phyloP scores from a whole-genome alignment of 2,329 filamentous ascomycete species.

The Microcyclospora pomicola region DNA sequence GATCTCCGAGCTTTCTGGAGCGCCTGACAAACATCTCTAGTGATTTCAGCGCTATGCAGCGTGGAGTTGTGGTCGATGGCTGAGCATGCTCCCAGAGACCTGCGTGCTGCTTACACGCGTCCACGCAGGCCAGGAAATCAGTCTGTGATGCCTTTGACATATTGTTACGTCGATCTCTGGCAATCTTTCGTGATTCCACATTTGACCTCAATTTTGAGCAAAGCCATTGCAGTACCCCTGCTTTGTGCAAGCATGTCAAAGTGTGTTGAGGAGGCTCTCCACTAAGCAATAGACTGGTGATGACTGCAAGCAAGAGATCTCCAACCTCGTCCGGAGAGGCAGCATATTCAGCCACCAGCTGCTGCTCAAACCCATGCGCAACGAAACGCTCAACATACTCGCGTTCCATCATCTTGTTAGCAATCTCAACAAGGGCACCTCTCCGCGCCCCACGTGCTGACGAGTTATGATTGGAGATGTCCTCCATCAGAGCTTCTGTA shows the following conservation, averaged over 20 bases:
- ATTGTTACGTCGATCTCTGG: conserved; percentile 52
- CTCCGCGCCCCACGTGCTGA: conserved; percentile 35
- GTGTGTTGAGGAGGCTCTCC: conserved; percentile 48
- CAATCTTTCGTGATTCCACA: conserved; percentile 46
- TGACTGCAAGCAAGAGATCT: conserved; percentile 50
- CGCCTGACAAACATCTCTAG: conserved; percentile 45
- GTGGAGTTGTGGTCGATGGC: conserved; percentile 44
- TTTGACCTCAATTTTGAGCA: conserved; percentile 39
- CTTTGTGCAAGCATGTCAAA: conserved; percentile 36
- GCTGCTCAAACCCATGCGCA: conserved; percentile 57
- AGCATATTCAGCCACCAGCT: conserved; percentile 49
- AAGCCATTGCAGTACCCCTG: conserved; percentile 30
- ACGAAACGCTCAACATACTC: conserved; percentile 56
- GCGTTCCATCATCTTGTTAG: conserved; percentile 41
- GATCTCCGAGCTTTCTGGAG: conserved; percentile 30
- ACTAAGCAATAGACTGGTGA: conserved; percentile 48
- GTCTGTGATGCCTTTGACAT: conserved; percentile 52
- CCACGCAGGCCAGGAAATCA: conserved; percentile 42
- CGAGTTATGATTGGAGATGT: conserved; percentile 36
- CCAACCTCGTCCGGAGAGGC: conserved; percentile 29
- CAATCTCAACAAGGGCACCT: conserved; percentile 42
- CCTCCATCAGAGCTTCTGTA: conserved; percentile 43
- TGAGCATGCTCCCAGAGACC: conserved; percentile 46
- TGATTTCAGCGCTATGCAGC: conserved; percentile 49
- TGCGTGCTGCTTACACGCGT: conserved; percentile 24